Evolutionary conservation across 176 grass and related monocot genomes (phyloP).

Genomic region (Zoysia pacifica): DNA sequence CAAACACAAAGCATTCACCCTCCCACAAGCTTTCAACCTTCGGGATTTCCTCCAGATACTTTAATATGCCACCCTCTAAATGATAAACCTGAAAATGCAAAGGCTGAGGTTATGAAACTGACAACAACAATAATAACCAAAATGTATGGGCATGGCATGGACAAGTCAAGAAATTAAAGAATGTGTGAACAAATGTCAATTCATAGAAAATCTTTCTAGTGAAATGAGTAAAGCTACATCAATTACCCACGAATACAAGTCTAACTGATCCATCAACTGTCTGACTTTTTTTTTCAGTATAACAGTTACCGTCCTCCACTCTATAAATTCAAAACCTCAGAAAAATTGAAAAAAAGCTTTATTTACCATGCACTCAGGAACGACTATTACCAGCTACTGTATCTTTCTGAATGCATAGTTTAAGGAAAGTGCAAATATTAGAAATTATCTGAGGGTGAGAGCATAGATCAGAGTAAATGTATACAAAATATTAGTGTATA

Average conservation of each 20-base stretch:
- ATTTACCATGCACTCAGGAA: not conserved
- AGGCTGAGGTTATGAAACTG: slow-evolving; percentile 20
- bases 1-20: slow-evolving; percentile 97
- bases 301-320: not conserved
- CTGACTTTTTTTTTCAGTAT: not conserved
- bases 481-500: slow-evolving; percentile 12
- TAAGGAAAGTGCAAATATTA: not conserved
- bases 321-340: not conserved
- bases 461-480: not conserved
- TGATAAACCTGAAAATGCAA: slow-evolving; percentile 69
- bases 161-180: slow-evolving; percentile 2
- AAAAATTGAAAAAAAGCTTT: not conserved
- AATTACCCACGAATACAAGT: not conserved
- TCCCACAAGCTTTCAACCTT: slow-evolving; percentile 83
- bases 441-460: not conserved
- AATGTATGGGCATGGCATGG: slow-evolving; percentile 1
- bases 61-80: slow-evolving; percentile 95
- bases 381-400: not conserved
- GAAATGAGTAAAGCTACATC: not conserved
- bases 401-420: not conserved
- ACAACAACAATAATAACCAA: not conserved
- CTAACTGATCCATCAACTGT: not conserved
- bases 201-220: not conserved
- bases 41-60: slow-evolving; percentile 90
- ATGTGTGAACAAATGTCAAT: not conserved